Evolutionary conservation across 108 stramenopile species (phyloP), one percentile per base, ranked within the genome.

Genomic region (Skeletonema costatum): DNA sequence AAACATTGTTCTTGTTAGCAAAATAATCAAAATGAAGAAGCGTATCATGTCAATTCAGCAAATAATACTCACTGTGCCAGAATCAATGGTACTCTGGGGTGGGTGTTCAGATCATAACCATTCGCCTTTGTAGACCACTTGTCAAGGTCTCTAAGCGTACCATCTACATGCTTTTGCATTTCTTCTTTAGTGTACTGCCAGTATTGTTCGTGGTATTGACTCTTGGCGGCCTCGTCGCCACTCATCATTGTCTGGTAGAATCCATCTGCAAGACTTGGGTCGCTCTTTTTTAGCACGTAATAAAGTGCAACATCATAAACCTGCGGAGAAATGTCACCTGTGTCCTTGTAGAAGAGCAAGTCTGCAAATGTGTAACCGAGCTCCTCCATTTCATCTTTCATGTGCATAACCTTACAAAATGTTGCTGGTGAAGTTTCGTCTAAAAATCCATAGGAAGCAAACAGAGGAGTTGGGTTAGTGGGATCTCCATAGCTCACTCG

Each of bases 341-440:
- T 85, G 11, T 90, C 87, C 53, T 82, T 80, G 76, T 85, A 90
- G 48, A 90, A 90, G 5, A 88, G 70, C 78, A 90, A 74, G 53
- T 84, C 75, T 9, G 81, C 64, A 64, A 77, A 86, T 31, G 84
- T 86, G 46, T 88, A 90, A 4, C 89, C 89, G 67, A 90, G 42
- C 9, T 75, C 72, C 35, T 80, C 74, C 69, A 90, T 74, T 75
- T 90, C 89, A 10, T 71, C 21, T 31, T 74, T 75, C 48, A 81
- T 84, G 60, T 78, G 39, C 83, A 90, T 88, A 51, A 88, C 61
- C 59, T 90, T 90, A 73, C 89, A 90, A 68, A 90, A 90, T 30
- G 87, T 90, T 17, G 84, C 89, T 3, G 89, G 87, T 11, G 75
- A 71, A 32, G 81, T 73, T 65, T 89, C 86, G 63, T 89, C 88